Conservation (phyloP, 169 alveolate genomes). For the Eimeria brunetti region DNA sequence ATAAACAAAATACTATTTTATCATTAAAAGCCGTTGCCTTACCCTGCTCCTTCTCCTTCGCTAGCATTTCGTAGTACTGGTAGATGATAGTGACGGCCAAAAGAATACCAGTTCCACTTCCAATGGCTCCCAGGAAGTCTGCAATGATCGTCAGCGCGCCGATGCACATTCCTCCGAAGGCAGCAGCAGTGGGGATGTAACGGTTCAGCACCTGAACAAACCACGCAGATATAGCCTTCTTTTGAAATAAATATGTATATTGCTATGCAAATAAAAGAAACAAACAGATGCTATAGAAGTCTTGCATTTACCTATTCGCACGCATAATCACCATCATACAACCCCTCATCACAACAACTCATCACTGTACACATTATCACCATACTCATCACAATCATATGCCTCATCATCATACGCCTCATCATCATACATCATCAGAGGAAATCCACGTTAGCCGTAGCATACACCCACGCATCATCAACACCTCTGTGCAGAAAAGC, state of each 20-base stretch:
- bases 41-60: conserved; percentile 97
- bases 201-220: conserved; percentile 79
- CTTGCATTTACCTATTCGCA: too few relatives aligned
- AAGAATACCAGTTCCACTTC: conserved; percentile 99
- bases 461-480: too few relatives aligned
- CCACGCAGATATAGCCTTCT: neutral
- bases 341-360: too few relatives aligned
- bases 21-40: conserved; percentile 13
- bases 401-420: too few relatives aligned
- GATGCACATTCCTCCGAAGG: conserved; percentile 99
- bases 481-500: too few relatives aligned
- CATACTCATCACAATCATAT: too few relatives aligned
- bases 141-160: conserved; percentile 99
- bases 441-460: too few relatives aligned
- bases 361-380: too few relatives aligned
- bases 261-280: neutral
- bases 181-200: conserved; percentile 99
- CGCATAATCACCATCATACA: too few relatives aligned
- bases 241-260: neutral
- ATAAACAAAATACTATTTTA: too few relatives aligned
- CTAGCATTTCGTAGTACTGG: conserved; percentile 98
- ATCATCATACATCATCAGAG: too few relatives aligned
- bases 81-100: conserved; percentile 99
- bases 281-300: neutral
- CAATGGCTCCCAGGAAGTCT: conserved; percentile 99